Conservation (phyloP, 1,284 basidiomycete species). For the Veloporphyrellus conicus region DNA sequence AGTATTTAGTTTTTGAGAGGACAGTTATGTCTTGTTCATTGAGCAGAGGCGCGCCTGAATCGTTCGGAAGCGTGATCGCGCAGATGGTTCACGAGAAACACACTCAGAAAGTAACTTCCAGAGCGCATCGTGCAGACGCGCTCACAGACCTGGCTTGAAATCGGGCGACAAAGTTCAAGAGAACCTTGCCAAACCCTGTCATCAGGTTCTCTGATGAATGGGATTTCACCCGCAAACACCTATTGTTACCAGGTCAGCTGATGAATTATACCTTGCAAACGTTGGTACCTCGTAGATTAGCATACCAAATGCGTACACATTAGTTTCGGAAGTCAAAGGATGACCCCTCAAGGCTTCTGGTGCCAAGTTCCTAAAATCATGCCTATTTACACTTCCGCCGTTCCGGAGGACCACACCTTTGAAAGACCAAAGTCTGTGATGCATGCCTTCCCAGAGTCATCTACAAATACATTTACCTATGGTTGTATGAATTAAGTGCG, state of each 20-base stretch:
- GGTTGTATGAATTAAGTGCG: too few relatives aligned
- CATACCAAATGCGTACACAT: constrained; percentile 6
- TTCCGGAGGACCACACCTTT: too few relatives aligned
- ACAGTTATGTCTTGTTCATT: too few relatives aligned
- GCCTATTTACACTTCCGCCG: too few relatives aligned
- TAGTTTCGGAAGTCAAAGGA: constrained; percentile 3
- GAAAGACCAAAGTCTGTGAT: constrained; percentile 6
- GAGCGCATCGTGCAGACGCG: not conserved
- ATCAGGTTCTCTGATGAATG: constrained; percentile 1
- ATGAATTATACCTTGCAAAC: not conserved
- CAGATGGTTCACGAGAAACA: not conserved
- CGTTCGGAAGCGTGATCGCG: not conserved
- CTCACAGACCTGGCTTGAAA: not conserved
- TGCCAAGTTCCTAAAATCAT: too few relatives aligned
- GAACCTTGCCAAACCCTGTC: not conserved
- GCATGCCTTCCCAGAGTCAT: constrained; percentile 8
- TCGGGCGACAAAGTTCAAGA: too few relatives aligned
- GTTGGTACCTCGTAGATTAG: constrained; percentile 2
- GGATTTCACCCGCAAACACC: constrained; percentile 1
- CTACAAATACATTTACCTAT: constrained; percentile 6
- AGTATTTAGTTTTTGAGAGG: too few relatives aligned
- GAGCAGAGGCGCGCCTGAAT: not conserved
- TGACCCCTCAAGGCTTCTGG: not conserved
- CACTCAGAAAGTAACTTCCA: constrained; percentile 5
- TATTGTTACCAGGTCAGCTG: not conserved